These are phyloP conservation scores for Cucumis melo DNA, from an alignment of 306 rosid genomes.

Conservation along the genomic window DNA sequence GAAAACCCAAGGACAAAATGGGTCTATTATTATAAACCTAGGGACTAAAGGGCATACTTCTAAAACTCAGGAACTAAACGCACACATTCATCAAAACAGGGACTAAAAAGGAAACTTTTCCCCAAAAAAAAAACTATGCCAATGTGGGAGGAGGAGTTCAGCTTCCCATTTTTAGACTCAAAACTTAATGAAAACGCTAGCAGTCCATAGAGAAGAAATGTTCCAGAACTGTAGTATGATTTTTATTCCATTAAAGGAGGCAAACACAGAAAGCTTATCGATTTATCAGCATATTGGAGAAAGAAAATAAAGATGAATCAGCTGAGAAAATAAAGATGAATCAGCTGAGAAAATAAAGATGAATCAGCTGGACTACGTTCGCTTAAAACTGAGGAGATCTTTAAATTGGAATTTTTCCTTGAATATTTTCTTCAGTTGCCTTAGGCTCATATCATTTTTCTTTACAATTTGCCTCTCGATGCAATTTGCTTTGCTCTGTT, in stretches of 20 bases:
- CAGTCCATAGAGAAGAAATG: background rate
- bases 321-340: background rate
- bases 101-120: too few relatives aligned
- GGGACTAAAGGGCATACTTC: too few relatives aligned
- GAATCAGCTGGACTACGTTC: background rate
- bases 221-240: background rate
- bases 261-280: background rate
- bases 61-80: too few relatives aligned
- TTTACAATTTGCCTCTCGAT: background rate
- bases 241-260: background rate
- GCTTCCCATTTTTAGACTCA: background rate
- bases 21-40: too few relatives aligned
- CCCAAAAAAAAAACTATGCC: background rate
- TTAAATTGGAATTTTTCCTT: slow-evolving; percentile 5
- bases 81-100: too few relatives aligned
- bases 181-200: background rate
- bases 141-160: background rate
- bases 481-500: background rate
- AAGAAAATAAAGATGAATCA: background rate
- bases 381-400: background rate
- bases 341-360: background rate
- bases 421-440: slow-evolving; percentile 36
- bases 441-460: slow-evolving; percentile 12
- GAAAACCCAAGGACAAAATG: too few relatives aligned
- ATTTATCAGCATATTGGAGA: background rate